Evolutionary conservation across 2,329 filamentous ascomycete genomes (phyloP), one percentile per base, ranked within the genome.

Genomic region (Trichoderma citrinoviride): DNA sequence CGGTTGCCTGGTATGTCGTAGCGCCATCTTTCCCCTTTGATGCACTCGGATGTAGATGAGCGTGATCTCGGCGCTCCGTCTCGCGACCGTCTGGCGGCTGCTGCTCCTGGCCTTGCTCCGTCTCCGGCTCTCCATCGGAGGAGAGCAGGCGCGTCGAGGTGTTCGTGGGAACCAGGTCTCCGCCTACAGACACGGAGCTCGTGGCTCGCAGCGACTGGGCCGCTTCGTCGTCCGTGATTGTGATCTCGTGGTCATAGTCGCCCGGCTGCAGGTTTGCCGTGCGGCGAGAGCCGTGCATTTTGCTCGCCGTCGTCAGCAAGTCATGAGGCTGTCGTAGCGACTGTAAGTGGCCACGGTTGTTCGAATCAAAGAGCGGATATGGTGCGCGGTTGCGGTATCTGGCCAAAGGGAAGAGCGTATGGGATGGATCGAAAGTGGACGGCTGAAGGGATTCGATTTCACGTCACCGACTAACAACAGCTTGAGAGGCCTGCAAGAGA

Each of bases 241-340:
- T 78, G 72, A 93, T 93, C 74, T 88, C 87, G 76, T 91, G 90
- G 71, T 90, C 87, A 72, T 88, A 89, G 70, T 89, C 86, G 73
- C 77, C 79, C 68, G 87, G 85, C 74, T 83, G 82, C 65, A 87
- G 79, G 64, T 79, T 78, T 58, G 79, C 73, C 43, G 79, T 83
- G 71, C 86, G 85, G 71, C 86, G 85, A 68, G 83, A 85, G 69
- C 79, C 82, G 69, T 80, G 72, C 68, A 77, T 73, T 70, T 70
- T 77, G 63, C 74, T 65, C 73, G 76, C 76, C 56, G 67, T 69
- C 62, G 66, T 37, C 54, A 67, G 66, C 66, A 65, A 60, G 58
- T 65, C 57, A 66, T 66, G 62, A 68, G 67, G 69, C 71, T 70
- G 68, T 67, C 64, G 49, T 52, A 37, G 33, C 12, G 33, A 14